phyloP scores from a whole-genome alignment of 1,284 basidiomycete species.

The Naganishia sp. region DNA sequence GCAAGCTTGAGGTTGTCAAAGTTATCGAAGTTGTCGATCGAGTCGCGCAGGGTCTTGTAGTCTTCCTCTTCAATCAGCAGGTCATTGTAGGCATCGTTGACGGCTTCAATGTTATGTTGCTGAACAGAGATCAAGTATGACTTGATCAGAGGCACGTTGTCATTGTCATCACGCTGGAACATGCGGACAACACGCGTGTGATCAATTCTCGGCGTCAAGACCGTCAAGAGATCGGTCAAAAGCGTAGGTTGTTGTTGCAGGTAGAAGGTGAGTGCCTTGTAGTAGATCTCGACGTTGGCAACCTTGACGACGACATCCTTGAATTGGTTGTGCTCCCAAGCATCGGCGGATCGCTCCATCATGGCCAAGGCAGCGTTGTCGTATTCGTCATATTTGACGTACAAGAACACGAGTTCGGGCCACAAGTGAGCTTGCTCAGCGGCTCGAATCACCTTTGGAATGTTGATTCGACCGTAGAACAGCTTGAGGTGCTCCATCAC shows the following conservation, averaged over 20 bases:
- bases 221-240: constrained; percentile 88
- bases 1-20: constrained; percentile 92
- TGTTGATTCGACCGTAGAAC: constrained; percentile 96
- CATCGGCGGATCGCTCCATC: constrained; percentile 95
- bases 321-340: constrained; percentile 99
- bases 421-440: constrained; percentile 96
- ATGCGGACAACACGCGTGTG: constrained; percentile 92
- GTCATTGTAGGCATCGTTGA: constrained; percentile 97
- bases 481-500: constrained; percentile 99
- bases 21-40: constrained; percentile 96
- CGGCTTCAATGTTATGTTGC: constrained; percentile 92
- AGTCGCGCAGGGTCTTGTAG: constrained; percentile 92
- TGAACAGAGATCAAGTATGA: constrained; percentile 96
- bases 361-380: constrained; percentile 64
- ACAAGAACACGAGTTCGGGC: constrained; percentile 98
- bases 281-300: constrained; percentile 94
- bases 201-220: constrained; percentile 89
- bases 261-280: constrained; percentile 74
- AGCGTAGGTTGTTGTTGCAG: constrained; percentile 90
- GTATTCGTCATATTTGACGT: constrained; percentile 94
- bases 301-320: constrained; percentile 93
- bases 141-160: constrained; percentile 92
- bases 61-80: constrained; percentile 98
- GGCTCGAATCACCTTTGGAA: constrained; percentile 84
- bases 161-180: constrained; percentile 80